phyloP scores from a whole-genome alignment of 495 filamentous ascomycete species.

The Penicillium samsonianum region DNA sequence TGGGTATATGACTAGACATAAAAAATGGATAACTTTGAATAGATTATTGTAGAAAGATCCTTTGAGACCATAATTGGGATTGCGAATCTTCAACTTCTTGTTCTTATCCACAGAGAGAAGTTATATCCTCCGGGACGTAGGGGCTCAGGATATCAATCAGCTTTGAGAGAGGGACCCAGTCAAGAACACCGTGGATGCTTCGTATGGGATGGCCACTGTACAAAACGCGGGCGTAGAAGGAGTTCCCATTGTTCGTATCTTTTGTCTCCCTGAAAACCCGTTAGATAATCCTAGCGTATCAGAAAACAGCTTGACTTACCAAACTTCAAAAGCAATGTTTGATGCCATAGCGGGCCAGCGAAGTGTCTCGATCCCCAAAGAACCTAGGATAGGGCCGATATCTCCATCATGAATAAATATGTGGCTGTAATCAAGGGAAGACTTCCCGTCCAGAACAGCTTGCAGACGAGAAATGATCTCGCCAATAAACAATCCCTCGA shows the following conservation, averaged over 20 bases:
- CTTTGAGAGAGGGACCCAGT: constrained; percentile 37
- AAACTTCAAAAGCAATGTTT: constrained; percentile 36
- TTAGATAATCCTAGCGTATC: not conserved
- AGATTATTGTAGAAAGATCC: not conserved
- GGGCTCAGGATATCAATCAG: constrained; percentile 28
- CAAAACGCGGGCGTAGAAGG: constrained; percentile 39
- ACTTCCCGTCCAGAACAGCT: constrained; percentile 28
- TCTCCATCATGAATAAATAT: constrained; percentile 35
- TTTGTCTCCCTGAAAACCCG: constrained; percentile 13
- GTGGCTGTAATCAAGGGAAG: constrained; percentile 35
- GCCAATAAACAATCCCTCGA: constrained; percentile 44
- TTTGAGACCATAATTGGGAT: not conserved
- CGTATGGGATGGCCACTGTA: constrained; percentile 42
- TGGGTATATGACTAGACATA: not conserved
- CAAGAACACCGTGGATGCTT: constrained; percentile 35
- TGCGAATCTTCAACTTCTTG: not conserved
- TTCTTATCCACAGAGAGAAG: constrained; percentile 14
- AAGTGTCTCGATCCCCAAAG: constrained; percentile 31
- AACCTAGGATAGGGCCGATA: constrained; percentile 32
- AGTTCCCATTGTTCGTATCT: constrained; percentile 1
- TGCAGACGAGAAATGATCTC: constrained; percentile 42
- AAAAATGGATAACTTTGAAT: not conserved
- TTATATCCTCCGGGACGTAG: constrained; percentile 37
- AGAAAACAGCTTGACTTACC: constrained; percentile 48
- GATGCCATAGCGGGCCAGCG: constrained; percentile 37